A percentile compares a stretch with the other conserved stretches of the same genome.
Evolutionary conservation across 345 rosid genomes (phyloP).

Genomic region (Salix udensis): DNA sequence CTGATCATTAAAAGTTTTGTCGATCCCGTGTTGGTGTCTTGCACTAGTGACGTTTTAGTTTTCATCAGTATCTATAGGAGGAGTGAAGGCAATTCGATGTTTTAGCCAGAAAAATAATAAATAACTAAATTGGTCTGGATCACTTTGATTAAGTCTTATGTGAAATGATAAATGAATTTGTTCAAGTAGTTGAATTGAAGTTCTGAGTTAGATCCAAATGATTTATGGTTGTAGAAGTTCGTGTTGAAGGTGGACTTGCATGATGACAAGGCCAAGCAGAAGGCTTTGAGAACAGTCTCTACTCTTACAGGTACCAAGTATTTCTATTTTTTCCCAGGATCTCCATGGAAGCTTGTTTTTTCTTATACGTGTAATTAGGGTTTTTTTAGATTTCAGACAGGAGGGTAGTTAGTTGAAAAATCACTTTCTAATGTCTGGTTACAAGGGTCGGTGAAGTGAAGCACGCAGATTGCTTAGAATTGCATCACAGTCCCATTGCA

Average conservation of each 20-base stretch:
- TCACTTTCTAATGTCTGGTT: background rate
- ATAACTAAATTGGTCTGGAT: background rate
- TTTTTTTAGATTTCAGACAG: background rate
- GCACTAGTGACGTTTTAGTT: background rate
- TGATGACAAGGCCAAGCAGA: slow-evolving; percentile 79
- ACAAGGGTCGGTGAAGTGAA: background rate
- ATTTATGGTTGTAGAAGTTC: slow-evolving; percentile 54
- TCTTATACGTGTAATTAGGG: no score
- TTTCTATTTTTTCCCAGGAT: background rate
- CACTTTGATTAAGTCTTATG: background rate
- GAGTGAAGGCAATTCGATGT: background rate
- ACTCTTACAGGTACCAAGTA: slow-evolving; percentile 59
- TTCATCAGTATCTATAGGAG: background rate
- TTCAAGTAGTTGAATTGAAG: background rate
- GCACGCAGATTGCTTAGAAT: background rate
- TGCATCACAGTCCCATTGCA: background rate
- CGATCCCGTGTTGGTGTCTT: background rate
- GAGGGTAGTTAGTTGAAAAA: background rate
- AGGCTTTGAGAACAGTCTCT: slow-evolving; percentile 81
- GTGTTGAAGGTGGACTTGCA: slow-evolving; percentile 69
- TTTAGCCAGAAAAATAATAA: background rate
- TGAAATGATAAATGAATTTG: background rate
- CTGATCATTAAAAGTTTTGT: background rate
- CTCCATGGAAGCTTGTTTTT: background rate
- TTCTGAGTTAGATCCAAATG: slow-evolving; percentile 16